Base-by-base conservation (phyloP, 257 asterid species). In the Solanum bulbocastanum region DNA sequence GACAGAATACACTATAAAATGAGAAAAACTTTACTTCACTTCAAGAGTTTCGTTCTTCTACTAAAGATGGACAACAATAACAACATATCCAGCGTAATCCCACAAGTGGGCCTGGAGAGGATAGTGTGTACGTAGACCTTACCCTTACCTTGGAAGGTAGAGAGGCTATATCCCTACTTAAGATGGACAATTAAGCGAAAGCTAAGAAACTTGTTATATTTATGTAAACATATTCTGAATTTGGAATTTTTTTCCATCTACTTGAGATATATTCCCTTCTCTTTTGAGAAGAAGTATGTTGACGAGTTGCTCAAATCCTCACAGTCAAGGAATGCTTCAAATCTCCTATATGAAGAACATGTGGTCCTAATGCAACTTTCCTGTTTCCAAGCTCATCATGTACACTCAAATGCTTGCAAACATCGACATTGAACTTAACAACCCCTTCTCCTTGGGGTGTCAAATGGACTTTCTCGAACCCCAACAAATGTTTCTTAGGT, bases 341-440 rank as follows among this genome's bases (percentile, higher is more conserved):
- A 89, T 88, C 78, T 46, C 96, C 97, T 37, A 94, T 93, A 81
- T 90, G 96, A 86, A 95, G 93, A 52, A 91, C 30, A 90, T 95
- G 92, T 42, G 93, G 87, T 27, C 98, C 97, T 90, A 95, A 87
- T 10, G 93, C 93, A 33, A 95, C 90, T 81, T 92, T 95, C 88
- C 87, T 87, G 16, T 89, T 89, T 20, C 98, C 98, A 62, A 76
- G 79, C 87, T 90, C 95, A 84, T 94, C 97, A 86, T 91, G 94
- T 56, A 92, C 86, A 88, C 96, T 92, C 91, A 94, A 87, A 93
- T 95, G 93, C 94, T 94, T 93, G 90, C 98, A 95, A 52, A 93
- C 94, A 87, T 94, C 93, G 16, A 94, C 91, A 35, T 82, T 87
- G 87, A 95, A 94, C 33, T 90, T 88, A n/a, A 92, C 94, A 40